Evolutionary conservation across 1,139 yeast genomes (phyloP).

Genomic region (Komagataea norvegica): DNA sequence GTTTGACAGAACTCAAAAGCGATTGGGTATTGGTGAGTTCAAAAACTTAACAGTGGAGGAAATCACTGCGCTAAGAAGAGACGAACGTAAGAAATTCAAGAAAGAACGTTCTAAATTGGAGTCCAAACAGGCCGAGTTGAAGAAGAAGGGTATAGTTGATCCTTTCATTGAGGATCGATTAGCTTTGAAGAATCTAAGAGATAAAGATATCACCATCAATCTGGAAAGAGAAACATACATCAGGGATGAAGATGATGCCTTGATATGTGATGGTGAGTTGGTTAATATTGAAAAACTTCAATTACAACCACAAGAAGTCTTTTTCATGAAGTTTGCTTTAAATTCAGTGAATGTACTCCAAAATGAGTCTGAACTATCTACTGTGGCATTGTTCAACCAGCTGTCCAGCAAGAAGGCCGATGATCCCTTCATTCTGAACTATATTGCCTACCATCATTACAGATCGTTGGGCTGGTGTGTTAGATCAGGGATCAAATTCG

Average conservation of each 20-base stretch:
- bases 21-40: conserved; percentile 38
- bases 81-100: conserved; percentile 70
- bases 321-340: conserved; percentile 58
- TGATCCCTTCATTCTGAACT: conserved; percentile 46
- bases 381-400: conserved; percentile 32
- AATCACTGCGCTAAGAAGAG: conserved; percentile 66
- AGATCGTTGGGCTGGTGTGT: conserved; percentile 94
- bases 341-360: conserved; percentile 12
- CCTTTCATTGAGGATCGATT: conserved; percentile 31
- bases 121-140: conserved; percentile 29
- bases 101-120: conserved; percentile 39
- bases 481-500: conserved; percentile 86
- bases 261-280: conserved; percentile 37
- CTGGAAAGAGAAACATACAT: conserved; percentile 29
- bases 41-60: conserved; percentile 57
- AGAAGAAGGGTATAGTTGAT: conserved; percentile 30
- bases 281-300: conserved; percentile 62
- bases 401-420: conserved; percentile 29
- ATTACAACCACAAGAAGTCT: conserved; percentile 69
- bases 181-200: conserved; percentile 30
- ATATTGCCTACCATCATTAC: conserved; percentile 80
- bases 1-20: conserved; percentile 58
- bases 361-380: conserved; percentile 13
- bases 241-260: conserved; percentile 38
- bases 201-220: conserved; percentile 27